Evolutionary conservation across 148 eudicot genomes (phyloP).

Genomic region (Gaultheria prostrata): DNA sequence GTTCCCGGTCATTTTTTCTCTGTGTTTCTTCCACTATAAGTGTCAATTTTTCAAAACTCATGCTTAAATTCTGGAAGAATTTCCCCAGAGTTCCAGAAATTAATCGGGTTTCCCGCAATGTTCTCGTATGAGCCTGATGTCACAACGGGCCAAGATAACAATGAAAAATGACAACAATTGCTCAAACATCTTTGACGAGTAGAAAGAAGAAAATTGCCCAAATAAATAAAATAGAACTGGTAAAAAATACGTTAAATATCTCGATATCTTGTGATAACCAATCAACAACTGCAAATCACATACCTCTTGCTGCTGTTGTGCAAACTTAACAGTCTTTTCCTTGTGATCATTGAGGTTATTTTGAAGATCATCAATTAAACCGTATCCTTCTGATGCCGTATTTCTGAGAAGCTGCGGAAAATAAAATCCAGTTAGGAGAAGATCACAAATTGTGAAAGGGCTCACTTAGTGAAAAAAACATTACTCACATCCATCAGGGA

Average conservation of each 20-base stretch:
- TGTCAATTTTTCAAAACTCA: conserved; percentile 11
- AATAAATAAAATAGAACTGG: background rate
- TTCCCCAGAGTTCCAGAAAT: conserved; percentile 15
- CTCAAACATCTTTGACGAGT: background rate
- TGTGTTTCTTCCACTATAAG: conserved; percentile 26
- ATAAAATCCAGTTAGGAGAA: background rate
- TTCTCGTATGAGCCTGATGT: conserved; percentile 16
- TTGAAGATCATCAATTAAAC: conserved; percentile 18
- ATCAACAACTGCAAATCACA: background rate
- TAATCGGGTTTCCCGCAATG: conserved; percentile 12
- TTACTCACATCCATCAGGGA: conserved; percentile 25
- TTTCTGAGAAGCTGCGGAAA: conserved; percentile 19
- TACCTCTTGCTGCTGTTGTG: conserved; percentile 26
- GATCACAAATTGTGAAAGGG: background rate
- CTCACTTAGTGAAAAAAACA: background rate
- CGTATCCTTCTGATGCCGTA: conserved; percentile 21
- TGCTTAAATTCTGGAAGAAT: conserved; percentile 25
- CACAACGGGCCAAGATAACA: background rate
- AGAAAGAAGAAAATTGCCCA: background rate
- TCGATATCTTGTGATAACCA: no score
- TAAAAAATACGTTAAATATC: background rate
- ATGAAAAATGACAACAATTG: background rate
- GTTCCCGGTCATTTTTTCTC: conserved; percentile 17
- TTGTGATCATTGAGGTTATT: conserved; percentile 21
- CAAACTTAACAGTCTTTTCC: conserved; percentile 20